These are phyloP conservation scores for Sodiomyces alkalinus DNA, from an alignment of 2,329 filamentous ascomycete species.

Conservation along the genomic window DNA sequence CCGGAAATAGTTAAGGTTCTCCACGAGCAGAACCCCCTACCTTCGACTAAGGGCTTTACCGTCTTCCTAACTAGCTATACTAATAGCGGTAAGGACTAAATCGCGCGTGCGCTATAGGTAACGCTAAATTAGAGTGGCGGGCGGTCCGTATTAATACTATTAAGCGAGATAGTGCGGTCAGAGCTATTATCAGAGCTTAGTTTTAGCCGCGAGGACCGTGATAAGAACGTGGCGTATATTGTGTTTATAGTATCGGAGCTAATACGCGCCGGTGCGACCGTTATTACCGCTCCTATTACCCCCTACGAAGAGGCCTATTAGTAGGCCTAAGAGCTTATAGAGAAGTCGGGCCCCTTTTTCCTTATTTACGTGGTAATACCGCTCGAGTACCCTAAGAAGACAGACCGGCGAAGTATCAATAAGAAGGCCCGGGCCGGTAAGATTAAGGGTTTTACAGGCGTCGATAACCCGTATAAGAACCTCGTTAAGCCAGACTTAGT, in stretches of 20 bases:
- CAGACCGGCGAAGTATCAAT: conserved; percentile 86
- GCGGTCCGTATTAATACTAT: conserved; percentile 80
- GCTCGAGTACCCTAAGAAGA: conserved; percentile 87
- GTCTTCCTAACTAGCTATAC: conserved; percentile 95
- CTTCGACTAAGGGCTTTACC: conserved; percentile 88
- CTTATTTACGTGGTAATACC: conserved; percentile 89
- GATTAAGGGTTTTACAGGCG: conserved; percentile 96
- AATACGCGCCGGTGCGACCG: conserved; percentile 80
- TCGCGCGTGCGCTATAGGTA: conserved; percentile 88
- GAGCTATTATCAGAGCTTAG: conserved; percentile 92
- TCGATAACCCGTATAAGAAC: conserved; percentile 90
- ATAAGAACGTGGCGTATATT: conserved; percentile 90
- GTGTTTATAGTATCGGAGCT: conserved; percentile 92
- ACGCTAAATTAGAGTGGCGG: conserved; percentile 97
- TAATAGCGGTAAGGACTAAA: conserved; percentile 94
- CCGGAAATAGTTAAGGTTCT: conserved; percentile 95
- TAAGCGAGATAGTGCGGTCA: conserved; percentile 87
- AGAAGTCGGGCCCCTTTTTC: conserved; percentile 85
- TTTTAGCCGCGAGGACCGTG: conserved; percentile 83
- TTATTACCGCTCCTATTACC: conserved; percentile 92
- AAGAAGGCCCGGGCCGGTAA: conserved; percentile 68
- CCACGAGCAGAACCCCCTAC: conserved; percentile 87
- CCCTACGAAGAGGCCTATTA: conserved; percentile 70
- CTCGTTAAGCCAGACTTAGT: conserved; percentile 69
- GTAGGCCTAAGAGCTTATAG: conserved; percentile 68